Base-by-base conservation (phyloP, 176 grass and related monocot species). In the Secale cereale region DNA sequence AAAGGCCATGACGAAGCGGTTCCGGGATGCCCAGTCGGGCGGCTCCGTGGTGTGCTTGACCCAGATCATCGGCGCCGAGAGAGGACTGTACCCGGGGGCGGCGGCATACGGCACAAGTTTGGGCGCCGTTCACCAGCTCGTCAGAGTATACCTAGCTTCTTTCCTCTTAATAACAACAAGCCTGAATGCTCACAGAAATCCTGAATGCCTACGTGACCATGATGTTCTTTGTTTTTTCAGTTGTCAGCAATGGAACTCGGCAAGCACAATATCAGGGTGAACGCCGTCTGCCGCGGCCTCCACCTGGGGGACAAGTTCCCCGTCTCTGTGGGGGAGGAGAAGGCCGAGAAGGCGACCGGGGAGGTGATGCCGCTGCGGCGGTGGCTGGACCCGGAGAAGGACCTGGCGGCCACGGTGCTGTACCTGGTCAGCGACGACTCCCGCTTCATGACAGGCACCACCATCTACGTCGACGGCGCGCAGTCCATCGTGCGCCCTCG, bases 371-470 rank as follows among this genome's bases (percentile, higher is more conserved):
- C 95, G 13, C 56, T 98, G 29, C 39, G 30, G 52, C 88, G 95
- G 66, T 98, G 95, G 95, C 89, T 98, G 5, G 89, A 98, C 41
- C 95, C 95, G 0, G 94, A 93, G n/a, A 98, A 93, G 52, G 95
- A 98, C 45, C 60, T 98, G n/a, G 89, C 91, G 15, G 88, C 91
- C 37, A 95, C 92, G 0, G 95, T 98, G 41, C 60, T 98, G 15
- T 98, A 98, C 88, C 64, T 98, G 46, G 70, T 95, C 4, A 80
- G 92, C 15, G 92, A 98, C 39, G 95, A 95, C 16, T 93, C 95
- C 15, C 88, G 95, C 6, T 98, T 91, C 82, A 98, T 98, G 95
- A 98, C 95, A 1, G 95, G 95, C 48, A 98, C 89, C 0, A 91
- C 87, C 13, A 91, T 98, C 65, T 98, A 81, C 15, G 95, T 98